A percentile compares a stretch with the other conserved stretches of the same genome.
Conservation (phyloP, 306 rosid species). For the Potentilla sterilis region DNA sequence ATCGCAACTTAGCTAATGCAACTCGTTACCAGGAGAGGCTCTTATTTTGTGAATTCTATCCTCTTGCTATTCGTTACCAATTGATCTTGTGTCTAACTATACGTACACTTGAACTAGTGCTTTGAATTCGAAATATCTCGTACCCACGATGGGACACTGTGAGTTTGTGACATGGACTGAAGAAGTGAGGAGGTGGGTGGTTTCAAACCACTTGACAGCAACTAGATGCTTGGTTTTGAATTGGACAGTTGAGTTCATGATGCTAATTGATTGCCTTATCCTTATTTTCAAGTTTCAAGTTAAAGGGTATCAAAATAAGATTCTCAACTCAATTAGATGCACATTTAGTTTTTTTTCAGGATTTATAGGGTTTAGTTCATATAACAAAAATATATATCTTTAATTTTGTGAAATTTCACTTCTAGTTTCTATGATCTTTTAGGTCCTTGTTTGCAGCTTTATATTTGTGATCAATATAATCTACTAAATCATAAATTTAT, state of each 20-base stretch:
- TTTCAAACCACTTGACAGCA: background rate
- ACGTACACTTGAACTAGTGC: background rate
- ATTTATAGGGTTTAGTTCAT: background rate
- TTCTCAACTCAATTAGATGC: background rate
- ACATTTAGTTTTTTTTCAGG: background rate
- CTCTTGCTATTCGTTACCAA: background rate
- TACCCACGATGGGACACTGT: background rate
- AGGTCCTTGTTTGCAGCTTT: no score
- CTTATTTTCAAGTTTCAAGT: background rate
- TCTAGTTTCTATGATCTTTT: no score
- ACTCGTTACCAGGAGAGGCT: background rate
- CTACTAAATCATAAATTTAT: no score
- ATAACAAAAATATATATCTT: no score
- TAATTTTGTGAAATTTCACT: no score
- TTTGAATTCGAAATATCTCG: background rate
- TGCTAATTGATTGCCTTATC: background rate
- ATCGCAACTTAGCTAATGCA: background rate
- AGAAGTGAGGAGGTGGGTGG: background rate
- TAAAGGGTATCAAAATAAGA: background rate
- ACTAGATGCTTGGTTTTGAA: slow-evolving; percentile 5
- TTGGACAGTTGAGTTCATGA: background rate
- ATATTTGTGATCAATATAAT: background rate
- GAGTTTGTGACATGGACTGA: background rate
- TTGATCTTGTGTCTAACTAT: background rate
- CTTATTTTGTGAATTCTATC: background rate